Base-by-base conservation (phyloP, 768 basidiomycete genomes). In the Kwoniella sp. region DNA sequence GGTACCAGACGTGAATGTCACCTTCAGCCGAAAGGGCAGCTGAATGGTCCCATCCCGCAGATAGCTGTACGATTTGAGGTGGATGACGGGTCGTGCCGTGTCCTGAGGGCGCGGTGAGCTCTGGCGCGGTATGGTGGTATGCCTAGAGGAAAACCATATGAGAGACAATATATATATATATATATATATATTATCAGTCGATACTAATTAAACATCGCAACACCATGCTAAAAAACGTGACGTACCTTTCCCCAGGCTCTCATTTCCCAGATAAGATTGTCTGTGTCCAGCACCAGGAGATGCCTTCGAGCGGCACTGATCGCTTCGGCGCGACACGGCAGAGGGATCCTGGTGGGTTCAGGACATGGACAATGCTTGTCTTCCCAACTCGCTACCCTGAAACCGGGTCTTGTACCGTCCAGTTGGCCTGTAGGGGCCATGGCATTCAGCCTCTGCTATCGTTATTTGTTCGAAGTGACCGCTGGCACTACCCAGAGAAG, bases 231-330 rank as follows among this genome's bases (percentile, higher is more conserved):
- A n/a, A n/a, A n/a, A n/a, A n/a, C n/a, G n/a, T n/a, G 5, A 61
- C 72, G 50, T 55, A 79, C 77, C 65, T 60, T 65, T 12, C 74
- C 75, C 62, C 67, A 77, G 7, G 64, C 61, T 17, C 55, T 59
- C 47, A 75, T 50, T 50, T 79, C 78, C 78, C 78, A 79, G 1
- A 79, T 69, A 41, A 75, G 57, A 61, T 76, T 73, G 55, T 77
- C 73, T 4, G 68, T 59, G 58, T 79, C 78, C 2, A 79, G 67
- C n/a, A 79, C 51, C 22, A 79, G 51, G n/a, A 79, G 56, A 51
- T 79, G 78, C 9, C 65, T 45, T 34, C 75, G 54, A 9, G 74
- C 75, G 1, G 66, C 54, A 29, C 66, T 67, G n/a, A 76, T 73
- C 1, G 66, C 50, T 41, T 71, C 70, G 15, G 68, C 72, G 41